Conservation (phyloP, 768 basidiomycete species). For the Macrolepiota dolichaula region DNA sequence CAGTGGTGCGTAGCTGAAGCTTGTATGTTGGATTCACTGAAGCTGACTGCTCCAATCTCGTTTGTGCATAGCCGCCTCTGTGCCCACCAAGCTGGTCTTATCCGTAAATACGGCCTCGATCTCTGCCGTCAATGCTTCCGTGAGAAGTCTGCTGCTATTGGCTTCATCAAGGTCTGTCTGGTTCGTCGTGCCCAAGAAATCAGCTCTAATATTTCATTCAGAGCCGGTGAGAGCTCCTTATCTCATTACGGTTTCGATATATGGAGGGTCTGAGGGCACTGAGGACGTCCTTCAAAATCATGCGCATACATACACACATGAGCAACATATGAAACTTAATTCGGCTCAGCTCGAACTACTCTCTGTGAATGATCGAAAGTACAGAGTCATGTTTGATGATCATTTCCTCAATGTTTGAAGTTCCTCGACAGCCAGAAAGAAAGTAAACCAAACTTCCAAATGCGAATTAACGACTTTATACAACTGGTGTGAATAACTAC, state of each 20-base stretch:
- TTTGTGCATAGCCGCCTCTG: slow-evolving; percentile 74
- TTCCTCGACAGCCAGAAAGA: neutral
- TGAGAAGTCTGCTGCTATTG: slow-evolving; percentile 90
- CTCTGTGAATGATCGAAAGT: neutral
- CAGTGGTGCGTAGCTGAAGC: slow-evolving; percentile 48
- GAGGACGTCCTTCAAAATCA: neutral
- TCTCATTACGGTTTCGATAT: neutral
- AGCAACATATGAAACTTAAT: neutral
- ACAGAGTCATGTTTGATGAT: neutral
- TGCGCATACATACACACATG: neutral
- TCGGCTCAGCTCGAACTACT: neutral
- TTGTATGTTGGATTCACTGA: neutral
- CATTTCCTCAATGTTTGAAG: neutral
- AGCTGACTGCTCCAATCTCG: slow-evolving; percentile 4
- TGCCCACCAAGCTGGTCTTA: slow-evolving; percentile 95
- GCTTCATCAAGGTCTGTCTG: slow-evolving; percentile 79
- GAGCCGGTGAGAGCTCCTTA: slow-evolving; percentile 23
- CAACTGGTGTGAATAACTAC: slow-evolving; percentile 64
- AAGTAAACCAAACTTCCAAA: slow-evolving; percentile 11
- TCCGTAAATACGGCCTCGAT: slow-evolving; percentile 95
- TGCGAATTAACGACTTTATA: slow-evolving; percentile 52
- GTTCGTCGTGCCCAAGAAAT: neutral
- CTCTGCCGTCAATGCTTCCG: slow-evolving; percentile 99
- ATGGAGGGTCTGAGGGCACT: neutral
- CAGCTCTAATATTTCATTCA: slow-evolving; percentile 5